Base-by-base conservation (phyloP, 2,329 filamentous ascomycete genomes). In the Neonectria magnoliae region DNA sequence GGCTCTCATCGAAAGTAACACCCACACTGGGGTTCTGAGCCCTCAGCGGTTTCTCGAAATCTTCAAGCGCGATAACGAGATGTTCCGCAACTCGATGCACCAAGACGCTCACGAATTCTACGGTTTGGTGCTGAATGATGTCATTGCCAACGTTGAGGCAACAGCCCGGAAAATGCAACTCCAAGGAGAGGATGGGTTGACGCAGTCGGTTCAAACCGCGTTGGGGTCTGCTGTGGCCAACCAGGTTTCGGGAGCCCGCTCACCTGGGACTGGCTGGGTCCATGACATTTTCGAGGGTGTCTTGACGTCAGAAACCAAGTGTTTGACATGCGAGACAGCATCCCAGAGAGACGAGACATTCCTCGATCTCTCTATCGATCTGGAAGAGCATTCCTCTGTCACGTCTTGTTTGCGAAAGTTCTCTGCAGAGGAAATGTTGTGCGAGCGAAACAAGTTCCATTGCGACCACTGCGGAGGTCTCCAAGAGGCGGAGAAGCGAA, bases 81-180 rank as follows among this genome's bases (percentile, higher is more conserved):
- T 97, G 91, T 99, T 99, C 75, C 90, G 94, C 63, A 95, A 94
- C 42, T 93, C 94, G 4, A 97, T 98, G 93, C 96, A 99, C 78
- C 96, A 99, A 77, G 96, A 99, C 77, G 96, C 96, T 1, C 96
- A 99, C 78, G 96, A 99, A 76, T 99, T 99, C 71, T 88, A 98
- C 72, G 97, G 97, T 64, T 83, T 98, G 33, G 86, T 99, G 2
- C 84, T 99, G n/a, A 99, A 99, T 78, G 92, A 97, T 76, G 93
- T 99, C 36, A 95, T 99, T 57, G 88, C 94, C 52, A 97, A 95
- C 74, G 94, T 99, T 27, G 96, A 99, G 80, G 87, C 89, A n/a
- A 93, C 94, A 73, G 91, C 94, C 27, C 90, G 88, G 73, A 86
- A 88, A 62, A 81, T 90, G 55, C 84, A 81, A 45, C 77, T 78